Percentiles rank a stretch among this genome's conserved stretches.
Conservation (phyloP, 2,329 filamentous ascomycete species). For the Hypoxylon sp. region DNA sequence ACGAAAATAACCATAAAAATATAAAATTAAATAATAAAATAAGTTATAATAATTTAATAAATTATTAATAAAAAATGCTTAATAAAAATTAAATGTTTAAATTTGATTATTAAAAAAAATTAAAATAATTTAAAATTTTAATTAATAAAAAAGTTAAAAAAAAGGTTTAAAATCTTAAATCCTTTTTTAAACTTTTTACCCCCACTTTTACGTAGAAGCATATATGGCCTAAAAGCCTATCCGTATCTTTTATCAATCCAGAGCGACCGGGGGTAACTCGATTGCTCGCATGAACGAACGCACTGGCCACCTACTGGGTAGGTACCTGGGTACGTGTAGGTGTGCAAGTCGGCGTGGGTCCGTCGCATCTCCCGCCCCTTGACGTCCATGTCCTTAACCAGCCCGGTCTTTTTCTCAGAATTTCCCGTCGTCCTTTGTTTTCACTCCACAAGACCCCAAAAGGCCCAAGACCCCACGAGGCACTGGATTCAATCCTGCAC, state of each 20-base stretch:
- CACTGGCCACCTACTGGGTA: slow-evolving; percentile 29
- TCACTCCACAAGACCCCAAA: slow-evolving; percentile 23
- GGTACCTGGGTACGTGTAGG: not conserved
- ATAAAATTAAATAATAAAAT: too few species aligned
- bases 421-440: slow-evolving; percentile 24
- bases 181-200: too few species aligned
- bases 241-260: not conserved
- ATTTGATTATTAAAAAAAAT: too few species aligned
- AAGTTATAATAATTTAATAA: too few species aligned
- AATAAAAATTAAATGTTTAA: too few species aligned
- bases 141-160: too few species aligned
- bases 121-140: too few species aligned
- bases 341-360: not conserved
- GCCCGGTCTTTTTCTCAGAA: slow-evolving; percentile 11
- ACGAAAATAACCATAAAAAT: too few species aligned
- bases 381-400: slow-evolving; percentile 6
- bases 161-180: too few species aligned
- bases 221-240: too few species aligned
- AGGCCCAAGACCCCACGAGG: slow-evolving; percentile 10
- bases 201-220: too few species aligned
- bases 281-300: slow-evolving; percentile 28
- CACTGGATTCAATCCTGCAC: slow-evolving; percentile 26
- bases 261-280: not conserved
- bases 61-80: too few species aligned
- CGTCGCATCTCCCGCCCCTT: slow-evolving; percentile 23